Base-by-base conservation (phyloP, 306 rosid genomes). In the Quercus wislizeni region DNA sequence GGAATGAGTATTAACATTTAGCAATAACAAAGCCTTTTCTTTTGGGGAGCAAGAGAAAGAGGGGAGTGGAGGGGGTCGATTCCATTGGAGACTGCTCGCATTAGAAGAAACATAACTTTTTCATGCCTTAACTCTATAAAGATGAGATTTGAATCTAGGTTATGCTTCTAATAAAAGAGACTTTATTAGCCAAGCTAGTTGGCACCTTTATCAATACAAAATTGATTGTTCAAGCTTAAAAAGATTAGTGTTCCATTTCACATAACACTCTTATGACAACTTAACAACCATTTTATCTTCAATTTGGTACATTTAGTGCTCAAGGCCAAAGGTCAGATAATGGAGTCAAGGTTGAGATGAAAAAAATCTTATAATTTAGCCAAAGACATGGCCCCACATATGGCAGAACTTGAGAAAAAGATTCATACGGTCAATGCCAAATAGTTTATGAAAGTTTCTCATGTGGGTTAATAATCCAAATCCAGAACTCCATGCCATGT, bases 241-340 rank as follows among this genome's bases (percentile, higher is more conserved):
- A 12, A 33, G 69, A 17, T 65, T 31, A n/a, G 49, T 11, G 19
- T 18, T 65, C 8, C 49, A 33, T 33, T 65, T 18, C n/a, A 15
- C 51, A 65, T 65, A 3, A 31, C 13, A 31, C 71, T 31, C 5
- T 65, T 8, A 18, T 65, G 12, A 31, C 13, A 21, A 46, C 46
- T 65, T 9, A 65, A 17, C 19, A 10, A 28, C 25, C 19, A 5
- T 27, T 46, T 46, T 14, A 27, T 17, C 38, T 63, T 31, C 23
- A 33, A 65, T 65, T 33, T 65, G 71, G 12, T 17, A 31, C 69
- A 15, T 65, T 31, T 12, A 33, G 4, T 27, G 69, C 52, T 67
- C 64, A 21, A 58, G 64, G 64, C 31, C 30, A 58, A 58, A 81
- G 69, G 27, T 35, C 63, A 28, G 58, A 75, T 33, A 68, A 65